Evolutionary conservation across 176 grass and related monocot species (phyloP).

Genomic region (Dactylis glomerata): DNA sequence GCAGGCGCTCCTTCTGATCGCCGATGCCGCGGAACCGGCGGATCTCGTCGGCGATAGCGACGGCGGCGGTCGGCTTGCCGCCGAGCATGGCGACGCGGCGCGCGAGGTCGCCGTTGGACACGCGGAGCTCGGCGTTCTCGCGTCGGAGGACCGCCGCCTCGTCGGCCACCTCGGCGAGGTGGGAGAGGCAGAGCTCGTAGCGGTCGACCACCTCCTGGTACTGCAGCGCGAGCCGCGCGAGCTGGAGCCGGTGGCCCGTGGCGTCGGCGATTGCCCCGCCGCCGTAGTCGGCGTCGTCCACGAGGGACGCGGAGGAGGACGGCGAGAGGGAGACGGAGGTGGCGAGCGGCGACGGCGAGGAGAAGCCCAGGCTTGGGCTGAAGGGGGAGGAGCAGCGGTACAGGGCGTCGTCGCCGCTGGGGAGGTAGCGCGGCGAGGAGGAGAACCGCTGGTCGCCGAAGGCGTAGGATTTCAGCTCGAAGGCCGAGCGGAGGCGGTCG

Average conservation of each 20-base stretch:
- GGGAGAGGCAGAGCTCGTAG: conserved; percentile 83
- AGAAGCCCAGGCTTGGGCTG: conserved; percentile 43
- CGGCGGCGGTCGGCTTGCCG: conserved; percentile 40
- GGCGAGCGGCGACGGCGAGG: conserved; percentile 42
- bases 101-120: conserved; percentile 66
- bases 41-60: conserved; percentile 57
- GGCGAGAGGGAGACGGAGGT: conserved; percentile 75
- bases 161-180: conserved; percentile 67
- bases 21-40: conserved; percentile 37
- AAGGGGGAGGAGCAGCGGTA: conserved; percentile 64
- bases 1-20: conserved; percentile 25
- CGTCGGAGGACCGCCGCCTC: conserved; percentile 60
- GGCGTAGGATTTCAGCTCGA: conserved; percentile 50
- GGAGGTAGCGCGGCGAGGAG: conserved; percentile 45
- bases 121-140: conserved; percentile 72
- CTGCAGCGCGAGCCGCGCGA: conserved; percentile 77
- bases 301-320: conserved; percentile 56
- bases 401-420: conserved; percentile 47
- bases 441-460: conserved; percentile 55
- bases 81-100: conserved; percentile 45
- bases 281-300: conserved; percentile 33
- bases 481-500: conserved; percentile 51
- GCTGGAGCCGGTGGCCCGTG: conserved; percentile 65
- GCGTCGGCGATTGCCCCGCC: background rate
- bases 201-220: conserved; percentile 80